Conservation (phyloP, 2,329 filamentous ascomycete species). For the Fusarium graminum region DNA sequence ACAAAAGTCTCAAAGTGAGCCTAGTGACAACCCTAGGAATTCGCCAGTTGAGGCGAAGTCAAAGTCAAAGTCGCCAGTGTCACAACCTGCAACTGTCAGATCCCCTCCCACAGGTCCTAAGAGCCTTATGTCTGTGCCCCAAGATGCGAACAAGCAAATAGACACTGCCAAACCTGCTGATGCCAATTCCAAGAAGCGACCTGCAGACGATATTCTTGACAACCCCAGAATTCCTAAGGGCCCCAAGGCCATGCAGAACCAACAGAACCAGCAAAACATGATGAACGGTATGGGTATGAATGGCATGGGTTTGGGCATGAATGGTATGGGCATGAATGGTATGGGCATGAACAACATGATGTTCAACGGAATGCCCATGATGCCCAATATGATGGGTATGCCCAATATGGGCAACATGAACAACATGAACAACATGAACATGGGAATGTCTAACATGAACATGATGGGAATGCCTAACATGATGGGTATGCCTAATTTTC, state of each 20-base stretch:
- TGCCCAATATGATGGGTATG: conserved; percentile 59
- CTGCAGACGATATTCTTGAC: conserved; percentile 78
- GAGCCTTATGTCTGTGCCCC: conserved; percentile 47
- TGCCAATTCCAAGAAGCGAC: conserved; percentile 77
- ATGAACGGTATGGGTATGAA: conserved; percentile 64
- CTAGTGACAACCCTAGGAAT: conserved; percentile 36
- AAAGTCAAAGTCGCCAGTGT: conserved; percentile 55
- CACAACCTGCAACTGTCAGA: conserved; percentile 41
- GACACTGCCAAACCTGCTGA: conserved; percentile 51
- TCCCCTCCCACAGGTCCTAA: conserved; percentile 52
- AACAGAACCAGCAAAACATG: conserved; percentile 64
- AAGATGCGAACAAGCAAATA: conserved; percentile 55
- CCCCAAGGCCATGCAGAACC: conserved; percentile 73
- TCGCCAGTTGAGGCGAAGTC: conserved; percentile 51
- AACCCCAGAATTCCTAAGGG: conserved; percentile 75
- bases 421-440: conserved; percentile 57
- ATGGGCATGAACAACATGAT: conserved; percentile 59
- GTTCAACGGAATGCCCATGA: conserved; percentile 59
- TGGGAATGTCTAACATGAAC: conserved; percentile 53
- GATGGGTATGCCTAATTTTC: conserved; percentile 52
- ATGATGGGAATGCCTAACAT: conserved; percentile 52
- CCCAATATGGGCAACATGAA: conserved; percentile 55
- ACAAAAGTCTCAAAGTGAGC: conserved; percentile 52
- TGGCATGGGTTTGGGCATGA: conserved; percentile 62
- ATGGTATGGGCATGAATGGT: conserved; percentile 60